phyloP scores from a whole-genome alignment of 495 filamentous ascomycete genomes.

The Beverwykella pulmonaria region DNA sequence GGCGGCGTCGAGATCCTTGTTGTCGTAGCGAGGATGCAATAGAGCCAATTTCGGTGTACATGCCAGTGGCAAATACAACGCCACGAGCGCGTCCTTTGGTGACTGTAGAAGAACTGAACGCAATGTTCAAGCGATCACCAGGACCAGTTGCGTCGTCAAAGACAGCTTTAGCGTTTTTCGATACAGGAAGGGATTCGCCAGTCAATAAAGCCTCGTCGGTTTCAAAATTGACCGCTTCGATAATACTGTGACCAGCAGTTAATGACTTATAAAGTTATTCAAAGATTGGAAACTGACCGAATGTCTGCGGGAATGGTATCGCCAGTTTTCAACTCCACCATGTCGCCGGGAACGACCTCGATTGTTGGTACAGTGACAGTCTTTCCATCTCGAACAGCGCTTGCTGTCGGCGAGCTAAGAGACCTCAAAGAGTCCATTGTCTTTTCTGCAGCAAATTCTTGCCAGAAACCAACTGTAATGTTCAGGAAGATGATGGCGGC shows the following conservation, averaged over 20 bases:
- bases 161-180: constrained; percentile 50
- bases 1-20: constrained; percentile 47
- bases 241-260: constrained; percentile 44
- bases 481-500: constrained; percentile 81
- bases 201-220: constrained; percentile 75
- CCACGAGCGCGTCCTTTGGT: constrained; percentile 71
- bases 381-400: constrained; percentile 72
- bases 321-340: constrained; percentile 68
- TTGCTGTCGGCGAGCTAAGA: constrained; percentile 77
- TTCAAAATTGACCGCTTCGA: constrained; percentile 72
- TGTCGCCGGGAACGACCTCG: constrained; percentile 79
- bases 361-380: constrained; percentile 66
- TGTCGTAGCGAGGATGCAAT: constrained; percentile 61
- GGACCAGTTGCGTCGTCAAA: constrained; percentile 57
- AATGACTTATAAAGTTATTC: neutral
- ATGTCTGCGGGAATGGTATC: constrained; percentile 74
- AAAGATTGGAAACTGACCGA: constrained; percentile 42
- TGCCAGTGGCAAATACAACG: constrained; percentile 71
- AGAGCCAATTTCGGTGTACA: constrained; percentile 71
- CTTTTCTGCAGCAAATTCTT: constrained; percentile 84
- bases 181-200: constrained; percentile 75
- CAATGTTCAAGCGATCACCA: constrained; percentile 72
- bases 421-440: constrained; percentile 80
- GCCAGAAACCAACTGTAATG: constrained; percentile 74
- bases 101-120: constrained; percentile 70